These are phyloP conservation scores for Apocynum venetum DNA, from an alignment of 257 asterid genomes.

Conservation along the genomic window DNA sequence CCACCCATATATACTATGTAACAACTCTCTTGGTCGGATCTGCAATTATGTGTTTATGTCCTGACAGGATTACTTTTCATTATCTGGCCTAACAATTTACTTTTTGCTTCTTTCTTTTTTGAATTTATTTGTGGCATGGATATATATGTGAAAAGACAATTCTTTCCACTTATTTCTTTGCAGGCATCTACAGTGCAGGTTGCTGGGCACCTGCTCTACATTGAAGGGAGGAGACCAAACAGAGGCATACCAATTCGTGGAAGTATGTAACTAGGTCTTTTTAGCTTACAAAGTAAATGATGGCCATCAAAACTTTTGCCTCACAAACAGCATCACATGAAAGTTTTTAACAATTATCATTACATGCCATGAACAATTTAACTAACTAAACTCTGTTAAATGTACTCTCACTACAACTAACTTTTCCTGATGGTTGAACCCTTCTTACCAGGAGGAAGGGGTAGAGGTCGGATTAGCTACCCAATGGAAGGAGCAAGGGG, in stretches of 20 bases:
- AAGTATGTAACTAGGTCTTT: slow-evolving; percentile 45
- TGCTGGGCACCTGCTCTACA: slow-evolving; percentile 69
- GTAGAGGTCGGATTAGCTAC: slow-evolving; percentile 77
- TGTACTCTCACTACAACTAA: neutral
- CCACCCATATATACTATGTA: too few species aligned
- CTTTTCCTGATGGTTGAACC: neutral
- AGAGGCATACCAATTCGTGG: slow-evolving; percentile 64
- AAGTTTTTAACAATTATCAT: neutral
- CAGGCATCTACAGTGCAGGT: slow-evolving; percentile 84
- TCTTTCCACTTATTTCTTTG: slow-evolving; percentile 11
- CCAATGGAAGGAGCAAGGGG: slow-evolving; percentile 66
- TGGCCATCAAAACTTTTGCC: neutral
- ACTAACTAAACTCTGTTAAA: neutral
- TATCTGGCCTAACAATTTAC: neutral
- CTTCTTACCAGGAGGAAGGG: slow-evolving; percentile 69
- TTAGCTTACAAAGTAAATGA: neutral
- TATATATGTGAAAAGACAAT: neutral
- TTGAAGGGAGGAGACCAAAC: slow-evolving; percentile 95
- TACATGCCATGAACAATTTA: neutral
- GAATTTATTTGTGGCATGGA: neutral
- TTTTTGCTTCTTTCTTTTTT: neutral
- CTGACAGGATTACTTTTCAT: neutral
- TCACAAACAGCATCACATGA: neutral
- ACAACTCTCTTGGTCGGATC: neutral
- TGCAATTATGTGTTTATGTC: neutral